A percentile compares a stretch with the other conserved stretches of the same genome.
Conservation (phyloP, 345 rosid species). For the Eucalyptus coolabah region DNA sequence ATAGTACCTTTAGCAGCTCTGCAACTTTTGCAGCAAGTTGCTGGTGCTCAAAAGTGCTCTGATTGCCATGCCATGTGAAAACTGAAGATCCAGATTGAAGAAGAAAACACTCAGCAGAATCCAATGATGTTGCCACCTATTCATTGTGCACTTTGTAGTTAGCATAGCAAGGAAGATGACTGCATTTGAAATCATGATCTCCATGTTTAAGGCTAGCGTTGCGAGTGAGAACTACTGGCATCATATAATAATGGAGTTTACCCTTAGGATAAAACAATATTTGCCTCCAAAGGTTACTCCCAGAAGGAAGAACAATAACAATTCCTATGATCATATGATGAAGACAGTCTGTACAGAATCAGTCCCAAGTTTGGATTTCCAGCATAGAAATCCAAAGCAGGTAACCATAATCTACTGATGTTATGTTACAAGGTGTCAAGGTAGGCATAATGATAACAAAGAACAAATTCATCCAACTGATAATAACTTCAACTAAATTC, state of each 20-base stretch:
- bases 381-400: background rate
- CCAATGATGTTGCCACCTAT: conserved; percentile 79
- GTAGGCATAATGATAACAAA: background rate
- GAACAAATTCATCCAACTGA: background rate
- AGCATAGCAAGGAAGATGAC: background rate
- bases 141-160: background rate
- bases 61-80: conserved; percentile 93
- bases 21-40: conserved; percentile 78
- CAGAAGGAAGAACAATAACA: background rate
- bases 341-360: background rate
- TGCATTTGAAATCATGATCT: background rate
- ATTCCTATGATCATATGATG: background rate
- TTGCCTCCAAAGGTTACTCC: background rate
- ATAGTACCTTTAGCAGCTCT: conserved; percentile 73
- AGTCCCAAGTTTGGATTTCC: background rate
- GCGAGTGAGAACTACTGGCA: background rate
- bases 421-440: background rate
- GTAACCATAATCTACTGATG: background rate
- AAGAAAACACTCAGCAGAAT: conserved; percentile 81
- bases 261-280: background rate
- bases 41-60: conserved; percentile 88
- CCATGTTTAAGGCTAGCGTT: background rate
- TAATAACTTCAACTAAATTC: background rate
- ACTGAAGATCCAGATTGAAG: conserved; percentile 91
- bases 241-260: background rate